Conservation (phyloP, 805 yeast species). For the Schwanniomyces pseudopolymorphus region DNA sequence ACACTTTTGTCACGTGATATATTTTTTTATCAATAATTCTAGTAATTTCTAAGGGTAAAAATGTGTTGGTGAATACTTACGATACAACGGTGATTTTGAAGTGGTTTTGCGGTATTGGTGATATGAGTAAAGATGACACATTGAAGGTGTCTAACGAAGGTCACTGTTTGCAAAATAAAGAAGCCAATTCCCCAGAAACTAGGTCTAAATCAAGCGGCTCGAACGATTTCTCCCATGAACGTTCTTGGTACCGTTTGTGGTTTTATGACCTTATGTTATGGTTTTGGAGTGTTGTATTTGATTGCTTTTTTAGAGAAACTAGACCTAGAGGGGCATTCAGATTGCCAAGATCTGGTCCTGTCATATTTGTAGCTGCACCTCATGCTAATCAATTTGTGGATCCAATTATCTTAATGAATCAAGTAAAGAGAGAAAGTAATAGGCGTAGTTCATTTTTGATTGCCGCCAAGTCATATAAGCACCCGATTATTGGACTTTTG, state of each 20-base stretch:
- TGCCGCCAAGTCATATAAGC: constrained; percentile 75
- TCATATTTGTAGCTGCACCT: constrained; percentile 93
- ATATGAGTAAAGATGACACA: neutral
- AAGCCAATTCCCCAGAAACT: neutral
- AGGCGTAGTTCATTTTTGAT: constrained; percentile 78
- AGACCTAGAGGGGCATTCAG: constrained; percentile 84
- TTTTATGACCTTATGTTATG: constrained; percentile 38
- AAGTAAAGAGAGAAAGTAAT: constrained; percentile 63
- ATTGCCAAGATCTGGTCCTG: constrained; percentile 70
- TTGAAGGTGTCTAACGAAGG: neutral
- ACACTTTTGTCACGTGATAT: neutral
- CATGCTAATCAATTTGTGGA: constrained; percentile 94
- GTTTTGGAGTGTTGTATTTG: constrained; percentile 41
- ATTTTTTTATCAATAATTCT: neutral
- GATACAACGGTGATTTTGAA: neutral
- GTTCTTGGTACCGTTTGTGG: constrained; percentile 25
- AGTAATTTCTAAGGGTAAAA: neutral
- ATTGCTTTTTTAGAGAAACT: constrained; percentile 83
- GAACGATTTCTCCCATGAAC: neutral
- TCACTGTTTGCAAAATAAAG: neutral
- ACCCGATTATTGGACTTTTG: constrained; percentile 68
- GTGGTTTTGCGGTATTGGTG: neutral
- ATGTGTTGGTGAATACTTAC: neutral
- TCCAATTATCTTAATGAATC: constrained; percentile 80
- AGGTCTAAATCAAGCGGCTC: neutral